Conservation (phyloP, 1,284 basidiomycete genomes). For the Xerocomus amazonicus region DNA sequence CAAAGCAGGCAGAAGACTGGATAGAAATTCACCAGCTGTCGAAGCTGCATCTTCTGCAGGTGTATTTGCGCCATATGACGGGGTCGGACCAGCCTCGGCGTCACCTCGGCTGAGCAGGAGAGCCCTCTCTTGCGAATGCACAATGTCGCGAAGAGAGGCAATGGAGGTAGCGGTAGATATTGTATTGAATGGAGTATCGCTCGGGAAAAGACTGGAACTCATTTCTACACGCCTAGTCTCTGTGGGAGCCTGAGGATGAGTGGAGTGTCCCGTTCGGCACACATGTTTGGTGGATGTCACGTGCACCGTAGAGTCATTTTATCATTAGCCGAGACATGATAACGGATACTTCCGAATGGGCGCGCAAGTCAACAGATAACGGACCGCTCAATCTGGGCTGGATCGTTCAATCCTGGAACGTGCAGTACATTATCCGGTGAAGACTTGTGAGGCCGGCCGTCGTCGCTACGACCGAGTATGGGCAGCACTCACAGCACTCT, state of each 20-base stretch:
- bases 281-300: too few relatives aligned
- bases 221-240: conserved; percentile 10
- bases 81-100: conserved; percentile 24
- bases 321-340: too few relatives aligned
- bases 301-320: too few relatives aligned
- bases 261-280: too few relatives aligned
- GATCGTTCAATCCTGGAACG: too few relatives aligned
- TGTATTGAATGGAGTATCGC: conserved; percentile 18
- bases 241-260: background rate
- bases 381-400: too few relatives aligned
- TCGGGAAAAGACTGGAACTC: conserved; percentile 6
- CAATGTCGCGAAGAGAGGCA: conserved; percentile 28
- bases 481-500: background rate
- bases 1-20: background rate
- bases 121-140: conserved; percentile 19
- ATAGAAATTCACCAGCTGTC: conserved; percentile 16
- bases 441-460: background rate
- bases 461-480: conserved; percentile 4
- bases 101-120: conserved; percentile 25
- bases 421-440: background rate
- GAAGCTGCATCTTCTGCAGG: conserved; percentile 19
- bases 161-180: conserved; percentile 30
- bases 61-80: conserved; percentile 16
- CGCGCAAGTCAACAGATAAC: too few relatives aligned
- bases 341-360: too few relatives aligned